Evolutionary conservation across 2,329 filamentous ascomycete genomes (phyloP).

Genomic region (Xylariaceae sp.): DNA sequence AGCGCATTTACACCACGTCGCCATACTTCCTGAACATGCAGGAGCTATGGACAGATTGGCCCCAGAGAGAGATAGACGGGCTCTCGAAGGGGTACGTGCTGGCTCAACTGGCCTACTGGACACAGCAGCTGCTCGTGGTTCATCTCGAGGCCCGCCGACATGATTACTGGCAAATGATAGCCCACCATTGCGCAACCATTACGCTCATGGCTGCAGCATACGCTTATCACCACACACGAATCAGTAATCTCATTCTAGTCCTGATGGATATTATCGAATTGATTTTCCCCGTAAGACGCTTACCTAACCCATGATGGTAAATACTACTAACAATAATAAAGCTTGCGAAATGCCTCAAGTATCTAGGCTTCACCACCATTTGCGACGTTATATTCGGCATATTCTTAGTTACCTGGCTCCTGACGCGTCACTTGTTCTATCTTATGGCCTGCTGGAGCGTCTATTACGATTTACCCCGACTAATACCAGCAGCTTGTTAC

Average conservation of each 20-base stretch:
- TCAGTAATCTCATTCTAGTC: conserved; percentile 85
- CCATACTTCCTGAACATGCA: conserved; percentile 77
- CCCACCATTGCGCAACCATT: conserved; percentile 88
- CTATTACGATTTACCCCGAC: conserved; percentile 66
- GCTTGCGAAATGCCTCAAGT: conserved; percentile 92
- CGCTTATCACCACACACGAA: conserved; percentile 81
- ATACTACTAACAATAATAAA: conserved; percentile 45
- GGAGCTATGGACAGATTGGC: conserved; percentile 85
- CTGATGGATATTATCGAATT: conserved; percentile 94
- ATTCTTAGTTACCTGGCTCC: conserved; percentile 84
- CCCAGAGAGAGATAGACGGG: conserved; percentile 73
- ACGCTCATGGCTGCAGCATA: conserved; percentile 81
- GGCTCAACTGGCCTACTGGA: conserved; percentile 89
- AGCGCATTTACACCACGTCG: conserved; percentile 82
- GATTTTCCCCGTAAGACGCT: conserved; percentile 74
- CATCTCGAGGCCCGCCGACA: conserved; percentile 92
- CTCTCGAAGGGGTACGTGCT: conserved; percentile 88
- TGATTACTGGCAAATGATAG: conserved; percentile 94
- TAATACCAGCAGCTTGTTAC: conserved; percentile 76
- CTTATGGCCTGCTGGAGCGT: conserved; percentile 81
- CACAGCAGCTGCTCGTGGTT: conserved; percentile 91
- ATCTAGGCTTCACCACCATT: conserved; percentile 73
- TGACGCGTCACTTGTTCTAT: conserved; percentile 82
- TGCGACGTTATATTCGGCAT: conserved; percentile 85
- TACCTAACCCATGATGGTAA: neutral